Evolutionary conservation across 768 basidiomycete species (phyloP).

Genomic region (Russula compacta): DNA sequence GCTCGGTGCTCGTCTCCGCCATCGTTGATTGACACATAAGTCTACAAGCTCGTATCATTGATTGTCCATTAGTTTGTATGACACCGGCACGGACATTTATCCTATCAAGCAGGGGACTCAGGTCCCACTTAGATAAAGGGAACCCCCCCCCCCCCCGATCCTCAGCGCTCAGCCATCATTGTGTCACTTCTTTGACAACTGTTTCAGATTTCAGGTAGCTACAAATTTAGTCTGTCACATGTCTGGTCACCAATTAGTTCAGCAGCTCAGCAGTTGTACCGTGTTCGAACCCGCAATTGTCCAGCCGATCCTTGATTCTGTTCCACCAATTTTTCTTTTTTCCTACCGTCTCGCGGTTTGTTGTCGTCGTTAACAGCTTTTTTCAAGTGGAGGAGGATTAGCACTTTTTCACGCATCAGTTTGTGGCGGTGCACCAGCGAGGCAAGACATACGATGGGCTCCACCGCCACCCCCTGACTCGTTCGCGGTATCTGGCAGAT

Average conservation of each 20-base stretch:
- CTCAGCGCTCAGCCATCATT: background rate
- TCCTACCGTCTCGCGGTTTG: background rate
- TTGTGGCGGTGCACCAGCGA: background rate
- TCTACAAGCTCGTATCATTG: background rate
- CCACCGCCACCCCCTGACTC: no score
- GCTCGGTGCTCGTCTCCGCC: background rate
- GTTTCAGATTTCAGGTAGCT: constrained; percentile 6
- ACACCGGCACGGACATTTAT: background rate
- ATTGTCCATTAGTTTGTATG: background rate
- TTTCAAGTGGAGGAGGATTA: no score
- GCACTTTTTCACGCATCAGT: no score
- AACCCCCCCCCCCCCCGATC: background rate
- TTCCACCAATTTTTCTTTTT: no score
- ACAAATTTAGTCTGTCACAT: background rate
- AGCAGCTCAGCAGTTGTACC: background rate
- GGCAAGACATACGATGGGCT: background rate
- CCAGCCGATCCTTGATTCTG: no score
- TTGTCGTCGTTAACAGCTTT: no score
- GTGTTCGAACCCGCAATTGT: no score
- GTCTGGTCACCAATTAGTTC: background rate
- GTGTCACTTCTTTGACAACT: background rate
- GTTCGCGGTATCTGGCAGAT: no score
- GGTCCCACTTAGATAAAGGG: background rate
- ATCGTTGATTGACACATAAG: background rate
- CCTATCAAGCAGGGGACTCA: background rate